Conservation (phyloP, 106 monocot genomes). For the Acanthochlamys bracteata region DNA sequence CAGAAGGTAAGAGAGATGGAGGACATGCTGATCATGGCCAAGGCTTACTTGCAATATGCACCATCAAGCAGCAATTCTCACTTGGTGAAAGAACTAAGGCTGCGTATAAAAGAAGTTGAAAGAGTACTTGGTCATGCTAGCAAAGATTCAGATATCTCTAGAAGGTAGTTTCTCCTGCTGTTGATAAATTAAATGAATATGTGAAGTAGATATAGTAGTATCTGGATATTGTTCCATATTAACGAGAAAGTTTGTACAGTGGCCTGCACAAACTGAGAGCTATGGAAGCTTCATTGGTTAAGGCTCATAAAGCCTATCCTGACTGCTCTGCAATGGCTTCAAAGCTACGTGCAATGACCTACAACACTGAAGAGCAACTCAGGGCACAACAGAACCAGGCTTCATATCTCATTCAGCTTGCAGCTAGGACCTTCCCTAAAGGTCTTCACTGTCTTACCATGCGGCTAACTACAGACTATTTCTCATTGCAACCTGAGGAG, state of each 20-base stretch:
- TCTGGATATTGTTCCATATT: not conserved
- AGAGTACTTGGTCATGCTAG: slow-evolving; percentile 49
- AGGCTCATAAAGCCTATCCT: slow-evolving; percentile 67
- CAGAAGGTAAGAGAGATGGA: slow-evolving; percentile 64
- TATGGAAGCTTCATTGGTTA: slow-evolving; percentile 63
- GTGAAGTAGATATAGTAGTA: not conserved
- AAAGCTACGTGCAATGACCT: slow-evolving; percentile 65
- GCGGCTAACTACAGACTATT: slow-evolving; percentile 73
- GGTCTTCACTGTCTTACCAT: slow-evolving; percentile 88
- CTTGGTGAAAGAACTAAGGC: slow-evolving; percentile 66
- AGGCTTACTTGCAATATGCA: slow-evolving; percentile 69
- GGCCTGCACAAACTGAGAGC: slow-evolving; percentile 75
- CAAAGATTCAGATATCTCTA: slow-evolving; percentile 45
- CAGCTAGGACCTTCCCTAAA: slow-evolving; percentile 77
- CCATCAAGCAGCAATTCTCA: slow-evolving; percentile 64
- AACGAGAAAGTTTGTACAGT: slow-evolving; percentile 36
- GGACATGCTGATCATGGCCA: slow-evolving; percentile 77
- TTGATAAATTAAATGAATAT: no score
- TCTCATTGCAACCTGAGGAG: slow-evolving; percentile 36
- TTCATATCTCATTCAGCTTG: slow-evolving; percentile 63
- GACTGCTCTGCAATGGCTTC: slow-evolving; percentile 74
- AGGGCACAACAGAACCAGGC: slow-evolving; percentile 58
- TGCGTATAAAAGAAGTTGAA: slow-evolving; percentile 71
- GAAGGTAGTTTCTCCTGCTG: no score
- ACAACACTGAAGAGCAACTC: slow-evolving; percentile 69